phyloP scores from a whole-genome alignment of 2,329 filamentous ascomycete genomes.

The Venturia aucupariae region DNA sequence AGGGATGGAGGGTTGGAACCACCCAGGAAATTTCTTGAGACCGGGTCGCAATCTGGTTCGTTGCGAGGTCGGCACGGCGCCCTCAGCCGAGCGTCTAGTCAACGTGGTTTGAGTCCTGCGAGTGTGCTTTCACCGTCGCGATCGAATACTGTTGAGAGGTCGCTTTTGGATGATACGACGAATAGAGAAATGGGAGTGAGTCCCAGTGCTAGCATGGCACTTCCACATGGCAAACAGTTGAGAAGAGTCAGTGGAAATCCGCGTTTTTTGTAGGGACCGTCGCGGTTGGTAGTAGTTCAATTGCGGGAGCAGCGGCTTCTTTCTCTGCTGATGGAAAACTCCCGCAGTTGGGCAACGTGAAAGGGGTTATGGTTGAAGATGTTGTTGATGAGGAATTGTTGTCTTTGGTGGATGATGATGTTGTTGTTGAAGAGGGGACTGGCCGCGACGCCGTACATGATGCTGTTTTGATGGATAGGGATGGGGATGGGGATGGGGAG shows the following conservation, averaged over 20 bases:
- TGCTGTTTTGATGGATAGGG: neutral
- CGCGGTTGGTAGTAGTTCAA: conserved; percentile 13
- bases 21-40: neutral
- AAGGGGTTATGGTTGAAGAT: neutral
- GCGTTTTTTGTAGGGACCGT: conserved; percentile 40
- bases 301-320: neutral
- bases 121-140: conserved; percentile 2
- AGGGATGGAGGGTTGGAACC: neutral
- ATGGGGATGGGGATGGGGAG: too few species aligned
- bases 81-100: neutral
- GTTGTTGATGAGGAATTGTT: neutral
- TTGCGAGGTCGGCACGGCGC: neutral
- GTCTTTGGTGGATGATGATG: too few species aligned
- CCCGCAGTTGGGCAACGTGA: neutral
- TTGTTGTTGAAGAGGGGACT: neutral
- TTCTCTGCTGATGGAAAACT: neutral
- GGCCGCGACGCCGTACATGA: neutral
- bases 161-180: neutral
- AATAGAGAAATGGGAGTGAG: neutral
- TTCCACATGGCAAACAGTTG: conserved; percentile 17
- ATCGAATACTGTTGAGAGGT: neutral
- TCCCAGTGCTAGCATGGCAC: neutral
- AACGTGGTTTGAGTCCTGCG: neutral
- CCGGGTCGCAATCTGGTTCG: neutral
- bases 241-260: conserved; percentile 38